These are phyloP conservation scores for Kentomonas sorsogonicus DNA, from an alignment of 208 protist genomes.

Conservation along the genomic window DNA sequence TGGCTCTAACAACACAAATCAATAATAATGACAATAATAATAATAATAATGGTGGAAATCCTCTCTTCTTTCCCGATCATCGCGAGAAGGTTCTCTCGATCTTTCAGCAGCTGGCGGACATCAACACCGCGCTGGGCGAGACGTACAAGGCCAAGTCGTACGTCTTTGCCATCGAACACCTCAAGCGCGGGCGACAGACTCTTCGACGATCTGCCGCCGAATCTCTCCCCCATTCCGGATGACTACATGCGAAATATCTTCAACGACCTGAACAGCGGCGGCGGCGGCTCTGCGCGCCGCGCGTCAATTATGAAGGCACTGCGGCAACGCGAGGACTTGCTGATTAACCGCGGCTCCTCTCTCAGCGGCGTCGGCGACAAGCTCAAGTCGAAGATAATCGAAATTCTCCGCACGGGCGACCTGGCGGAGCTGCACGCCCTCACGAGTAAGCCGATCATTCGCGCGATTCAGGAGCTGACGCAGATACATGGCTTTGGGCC, in stretches of 20 bases:
- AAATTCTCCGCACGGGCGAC: slow-evolving; percentile 76
- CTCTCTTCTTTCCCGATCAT: slow-evolving; percentile 64
- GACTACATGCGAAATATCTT: slow-evolving; percentile 17
- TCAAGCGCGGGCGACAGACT: slow-evolving; percentile 63
- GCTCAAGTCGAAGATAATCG: slow-evolving; percentile 64
- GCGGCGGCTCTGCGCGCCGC: too few species aligned
- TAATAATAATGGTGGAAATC: slow-evolving; percentile 6
- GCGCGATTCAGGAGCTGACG: slow-evolving; percentile 70
- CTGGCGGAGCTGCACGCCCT: slow-evolving; percentile 61
- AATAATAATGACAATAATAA: background rate
- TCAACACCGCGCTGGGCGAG: slow-evolving; percentile 74
- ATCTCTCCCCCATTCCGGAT: slow-evolving; percentile 52
- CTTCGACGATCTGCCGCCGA: slow-evolving; percentile 61
- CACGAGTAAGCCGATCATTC: slow-evolving; percentile 67
- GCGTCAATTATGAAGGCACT: too few species aligned
- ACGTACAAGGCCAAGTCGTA: slow-evolving; percentile 77
- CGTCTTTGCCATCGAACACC: slow-evolving; percentile 36
- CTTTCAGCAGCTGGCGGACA: slow-evolving; percentile 72
- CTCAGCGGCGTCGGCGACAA: slow-evolving; percentile 59
- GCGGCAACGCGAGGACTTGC: too few species aligned
- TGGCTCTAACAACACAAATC: background rate
- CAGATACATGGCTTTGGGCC: slow-evolving; percentile 86
- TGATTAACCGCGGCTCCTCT: too few species aligned
- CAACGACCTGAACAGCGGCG: slow-evolving; percentile 8
- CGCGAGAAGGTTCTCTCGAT: slow-evolving; percentile 66